Evolutionary conservation across 2,329 filamentous ascomycete genomes (phyloP), one percentile per base, ranked within the genome.

Genomic region (Stylonectria norvegica): DNA sequence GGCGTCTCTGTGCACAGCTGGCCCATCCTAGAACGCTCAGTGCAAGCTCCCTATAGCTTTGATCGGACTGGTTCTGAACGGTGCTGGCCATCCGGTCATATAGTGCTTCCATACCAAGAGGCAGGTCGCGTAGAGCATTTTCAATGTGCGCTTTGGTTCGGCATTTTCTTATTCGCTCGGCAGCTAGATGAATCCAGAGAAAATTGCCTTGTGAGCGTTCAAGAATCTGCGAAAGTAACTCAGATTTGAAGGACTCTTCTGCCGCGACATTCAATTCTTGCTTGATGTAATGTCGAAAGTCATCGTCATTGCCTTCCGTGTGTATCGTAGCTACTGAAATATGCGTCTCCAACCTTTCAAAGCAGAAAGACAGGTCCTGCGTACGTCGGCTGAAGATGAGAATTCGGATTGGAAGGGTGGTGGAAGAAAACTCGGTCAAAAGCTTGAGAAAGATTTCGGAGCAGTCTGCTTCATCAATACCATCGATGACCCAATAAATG

Each of bases 51-150:
- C 17, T 43, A 28, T 52, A 43, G 12, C 40, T 46, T 30, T 38
- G 12, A 6, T 36, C 30, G 1, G 36, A 37, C 8, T 33, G 20
- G 3, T 36, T 34, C 2, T 33, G 28, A 5, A 65, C 53, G 1
- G 50, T 46, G 1, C 20, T 14, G 4, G 53, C 57, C 57, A 66
- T 65, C 1, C 62, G 55, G 19, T 61, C 23, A 40, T 65, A 67
- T 0, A 66, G 30, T 0, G 42, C 43, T 5, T 58, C 52, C 60
- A 66, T 64, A 2, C 55, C 63, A 1, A 39, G 23, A 2, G 62
- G 63, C 1, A 63, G 38, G 5, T 59, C 50, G 2, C 52, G 17
- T 3, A 65, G 41, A 1, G 51, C 55, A 4, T 45, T 15, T 10
- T 57, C 37, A 2, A 61, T 47, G 12, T 56, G 55, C 2, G 36